These are phyloP conservation scores for Picocystis sp. DNA, from an alignment of 163 green algal species.

Conservation along the genomic window DNA sequence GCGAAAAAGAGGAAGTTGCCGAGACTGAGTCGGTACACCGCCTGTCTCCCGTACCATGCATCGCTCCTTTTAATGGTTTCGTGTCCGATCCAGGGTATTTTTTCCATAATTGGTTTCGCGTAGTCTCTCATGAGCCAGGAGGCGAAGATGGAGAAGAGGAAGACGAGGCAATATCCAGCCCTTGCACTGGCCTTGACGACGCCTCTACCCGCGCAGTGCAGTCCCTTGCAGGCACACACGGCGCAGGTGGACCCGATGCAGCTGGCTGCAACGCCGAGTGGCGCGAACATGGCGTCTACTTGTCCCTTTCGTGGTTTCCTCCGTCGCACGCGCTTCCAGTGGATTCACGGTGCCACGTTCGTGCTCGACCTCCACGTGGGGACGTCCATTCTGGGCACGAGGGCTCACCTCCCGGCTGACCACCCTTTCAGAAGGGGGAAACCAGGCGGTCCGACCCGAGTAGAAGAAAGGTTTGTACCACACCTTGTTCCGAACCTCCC, in stretches of 20 bases:
- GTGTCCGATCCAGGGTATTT: constrained; percentile 68
- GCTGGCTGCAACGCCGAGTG: neutral
- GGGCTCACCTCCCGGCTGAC: too few species aligned
- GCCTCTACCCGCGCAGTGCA: constrained; percentile 1
- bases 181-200: constrained; percentile 21
- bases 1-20: constrained; percentile 86
- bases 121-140: constrained; percentile 87
- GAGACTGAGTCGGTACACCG: constrained; percentile 82
- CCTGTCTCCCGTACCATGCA: constrained; percentile 85
- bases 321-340: too few species aligned
- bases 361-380: too few species aligned
- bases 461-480: too few species aligned
- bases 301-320: too few species aligned
- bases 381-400: too few species aligned
- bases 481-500: too few species aligned
- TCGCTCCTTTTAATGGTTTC: constrained; percentile 28
- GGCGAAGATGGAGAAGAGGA: constrained; percentile 70
- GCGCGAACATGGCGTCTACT: neutral
- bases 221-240: constrained; percentile 3
- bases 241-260: constrained; percentile 2
- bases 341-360: too few species aligned
- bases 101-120: constrained; percentile 65
- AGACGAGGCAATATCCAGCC: constrained; percentile 68
- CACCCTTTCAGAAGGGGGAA: too few species aligned
- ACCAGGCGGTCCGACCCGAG: too few species aligned